Evolutionary conservation across 1,139 yeast species (phyloP).

Genomic region (Arxiozyma telluris): DNA sequence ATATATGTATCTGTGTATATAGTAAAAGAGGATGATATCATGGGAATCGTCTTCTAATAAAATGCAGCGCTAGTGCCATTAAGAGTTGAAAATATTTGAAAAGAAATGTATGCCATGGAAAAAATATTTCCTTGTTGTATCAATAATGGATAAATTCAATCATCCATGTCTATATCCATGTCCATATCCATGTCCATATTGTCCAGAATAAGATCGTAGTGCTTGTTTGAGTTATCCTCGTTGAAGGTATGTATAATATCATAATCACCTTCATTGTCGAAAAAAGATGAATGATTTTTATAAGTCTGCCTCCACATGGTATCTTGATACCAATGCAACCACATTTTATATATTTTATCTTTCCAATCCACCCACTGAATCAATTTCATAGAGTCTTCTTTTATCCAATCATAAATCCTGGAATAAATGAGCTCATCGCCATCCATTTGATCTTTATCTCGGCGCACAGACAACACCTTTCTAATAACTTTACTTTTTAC

Average conservation of each 20-base stretch:
- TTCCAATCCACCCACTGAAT: conserved; percentile 24
- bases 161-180: conserved; percentile 4
- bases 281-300: not conserved
- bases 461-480: not conserved
- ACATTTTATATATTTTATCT: conserved; percentile 13
- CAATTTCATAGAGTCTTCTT: conserved; percentile 19
- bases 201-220: not conserved
- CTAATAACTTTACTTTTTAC: conserved; percentile 6
- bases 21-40: too few species aligned
- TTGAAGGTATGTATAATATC: conserved; percentile 2
- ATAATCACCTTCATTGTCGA: conserved; percentile 5
- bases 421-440: conserved; percentile 11
- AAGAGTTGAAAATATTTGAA: not conserved
- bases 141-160: not conserved
- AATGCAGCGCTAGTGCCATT: not conserved
- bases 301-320: not conserved
- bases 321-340: conserved; percentile 22
- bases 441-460: not conserved
- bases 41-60: too few species aligned
- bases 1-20: not conserved
- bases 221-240: not conserved
- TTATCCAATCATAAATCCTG: conserved; percentile 16
- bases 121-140: not conserved
- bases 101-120: not conserved
- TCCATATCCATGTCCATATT: conserved; percentile 16